Evolutionary conservation across 805 yeast species (phyloP).

Genomic region (Zygotorulaspora danielsina): DNA sequence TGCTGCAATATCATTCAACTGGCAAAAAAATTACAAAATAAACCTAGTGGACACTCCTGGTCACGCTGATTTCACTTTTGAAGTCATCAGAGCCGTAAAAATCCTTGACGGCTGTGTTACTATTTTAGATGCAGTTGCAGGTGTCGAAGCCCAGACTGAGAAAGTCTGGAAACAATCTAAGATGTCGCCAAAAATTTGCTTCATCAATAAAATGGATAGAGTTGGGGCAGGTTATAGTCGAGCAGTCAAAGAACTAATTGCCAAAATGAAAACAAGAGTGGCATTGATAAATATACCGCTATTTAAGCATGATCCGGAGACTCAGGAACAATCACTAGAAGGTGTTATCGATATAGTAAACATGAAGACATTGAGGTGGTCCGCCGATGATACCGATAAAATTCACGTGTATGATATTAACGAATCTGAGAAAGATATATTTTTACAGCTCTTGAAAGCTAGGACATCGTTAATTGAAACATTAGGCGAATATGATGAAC

Average conservation of each 20-base stretch:
- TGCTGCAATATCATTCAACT: conserved; percentile 89
- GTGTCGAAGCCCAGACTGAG: conserved; percentile 97
- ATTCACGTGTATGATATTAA: conserved; percentile 56
- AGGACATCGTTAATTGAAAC: conserved; percentile 80
- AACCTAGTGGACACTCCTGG: conserved; percentile 97
- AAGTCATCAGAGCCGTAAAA: conserved; percentile 81
- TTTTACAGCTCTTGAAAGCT: conserved; percentile 49
- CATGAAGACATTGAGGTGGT: conserved; percentile 49
- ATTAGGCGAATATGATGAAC: conserved; percentile 77
- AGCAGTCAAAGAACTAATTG: conserved; percentile 78
- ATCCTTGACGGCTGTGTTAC: conserved; percentile 94
- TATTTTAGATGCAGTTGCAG: conserved; percentile 91
- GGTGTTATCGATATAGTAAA: conserved; percentile 61
- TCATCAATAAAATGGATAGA: conserved; percentile 93
- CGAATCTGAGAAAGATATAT: conserved; percentile 31
- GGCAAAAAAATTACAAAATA: conserved; percentile 65
- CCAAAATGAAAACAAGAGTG: conserved; percentile 68
- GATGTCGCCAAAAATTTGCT: conserved; percentile 72
- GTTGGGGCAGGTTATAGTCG: conserved; percentile 93
- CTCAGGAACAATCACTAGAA: conserved; percentile 36
- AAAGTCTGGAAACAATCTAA: conserved; percentile 91
- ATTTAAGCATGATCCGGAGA: conserved; percentile 43
- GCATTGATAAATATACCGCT: conserved; percentile 75
- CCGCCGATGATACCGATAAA: conserved; percentile 26
- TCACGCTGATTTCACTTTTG: conserved; percentile 95